A percentile compares a stretch with the other conserved stretches of the same genome.
phyloP scores from a whole-genome alignment of 768 basidiomycete genomes.

The Suillus bovinus region DNA sequence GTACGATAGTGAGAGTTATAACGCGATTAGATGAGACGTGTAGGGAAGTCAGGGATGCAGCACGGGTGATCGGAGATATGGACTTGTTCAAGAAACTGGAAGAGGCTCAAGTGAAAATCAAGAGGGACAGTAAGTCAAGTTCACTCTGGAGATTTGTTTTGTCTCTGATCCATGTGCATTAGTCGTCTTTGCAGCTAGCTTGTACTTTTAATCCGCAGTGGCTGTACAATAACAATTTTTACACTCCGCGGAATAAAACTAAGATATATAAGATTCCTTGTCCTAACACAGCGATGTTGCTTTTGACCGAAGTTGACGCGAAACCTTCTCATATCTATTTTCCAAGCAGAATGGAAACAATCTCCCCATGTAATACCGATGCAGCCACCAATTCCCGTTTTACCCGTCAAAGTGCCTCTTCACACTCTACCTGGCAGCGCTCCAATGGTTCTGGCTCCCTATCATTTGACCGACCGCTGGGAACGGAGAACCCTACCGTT shows the following conservation, averaged over 20 bases:
- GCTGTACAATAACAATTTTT: constrained; percentile 3
- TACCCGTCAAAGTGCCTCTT: background rate
- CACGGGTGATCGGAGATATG: constrained; percentile 94
- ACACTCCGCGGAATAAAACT: constrained; percentile 1
- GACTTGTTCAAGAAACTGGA: constrained; percentile 99
- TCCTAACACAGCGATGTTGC: background rate
- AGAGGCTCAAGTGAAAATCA: constrained; percentile 89
- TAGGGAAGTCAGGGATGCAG: constrained; percentile 94
- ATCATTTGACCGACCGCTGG: background rate
- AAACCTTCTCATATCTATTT: background rate
- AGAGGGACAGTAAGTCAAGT: constrained; percentile 83
- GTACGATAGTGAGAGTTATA: constrained; percentile 95
- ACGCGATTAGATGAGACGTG: constrained; percentile 97
- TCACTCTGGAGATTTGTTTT: constrained; percentile 3
- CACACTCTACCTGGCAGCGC: constrained; percentile 3
- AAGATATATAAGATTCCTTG: background rate
- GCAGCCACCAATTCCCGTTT: background rate
- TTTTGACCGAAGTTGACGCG: background rate
- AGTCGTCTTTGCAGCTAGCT: constrained; percentile 87
- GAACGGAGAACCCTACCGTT: background rate
- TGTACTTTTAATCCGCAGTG: constrained; percentile 64
- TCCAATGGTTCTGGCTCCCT: background rate
- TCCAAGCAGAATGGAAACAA: background rate
- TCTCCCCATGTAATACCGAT: background rate
- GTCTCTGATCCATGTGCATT: constrained; percentile 12